Base-by-base conservation (phyloP, 2,329 filamentous ascomycete species). In the Paraphaeosphaeria minitans region DNA sequence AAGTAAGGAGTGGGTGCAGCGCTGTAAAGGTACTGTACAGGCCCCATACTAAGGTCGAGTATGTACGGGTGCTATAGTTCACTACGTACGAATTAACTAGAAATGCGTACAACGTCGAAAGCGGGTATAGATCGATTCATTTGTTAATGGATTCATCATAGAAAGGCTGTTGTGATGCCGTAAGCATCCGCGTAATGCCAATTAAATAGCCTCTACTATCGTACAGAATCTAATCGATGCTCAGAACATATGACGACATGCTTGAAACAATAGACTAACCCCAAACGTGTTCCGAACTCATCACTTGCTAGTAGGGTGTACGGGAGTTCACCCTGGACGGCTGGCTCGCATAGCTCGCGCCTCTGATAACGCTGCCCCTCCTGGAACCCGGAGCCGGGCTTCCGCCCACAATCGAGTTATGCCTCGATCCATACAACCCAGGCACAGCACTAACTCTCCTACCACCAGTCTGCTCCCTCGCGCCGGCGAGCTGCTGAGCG, bases 401-500 rank as follows among this genome's bases (percentile, higher is more conserved):
- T 9, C 64, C 66, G 2, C 56, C 41, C 8, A 63, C 60, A 49
- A 74, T 61, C 1, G 68, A 72, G 59, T 74, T 74, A 24, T 64
- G 62, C 48, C 74, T 64, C 1, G 65, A 70, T 0, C 74, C 73
- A 57, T 76, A 74, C 8, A 70, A 10, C 4, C 70, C 71, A 6
- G 71, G 72, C 24, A 75, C 21, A 1, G 68, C 64, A 55, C 71
- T 73, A 7, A 74, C 71, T 22, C 73, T 66, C 33, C 74, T 68
- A 4, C 72, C 72, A n/a, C 71, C 72, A 21, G 62, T 67, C 29
- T 75, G 71, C 0, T 68, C 68, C 59, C 70, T 70, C 51, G 73
- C 69, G 24, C 68, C 64, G 21, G 67, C 70, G 16, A 82, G 68
- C 58, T 80, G 71, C 66, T 84, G 79, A 0, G 85, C 85, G 64